Base-by-base conservation (phyloP, 2,329 filamentous ascomycete species). In the Tolypocladium capitatum region DNA sequence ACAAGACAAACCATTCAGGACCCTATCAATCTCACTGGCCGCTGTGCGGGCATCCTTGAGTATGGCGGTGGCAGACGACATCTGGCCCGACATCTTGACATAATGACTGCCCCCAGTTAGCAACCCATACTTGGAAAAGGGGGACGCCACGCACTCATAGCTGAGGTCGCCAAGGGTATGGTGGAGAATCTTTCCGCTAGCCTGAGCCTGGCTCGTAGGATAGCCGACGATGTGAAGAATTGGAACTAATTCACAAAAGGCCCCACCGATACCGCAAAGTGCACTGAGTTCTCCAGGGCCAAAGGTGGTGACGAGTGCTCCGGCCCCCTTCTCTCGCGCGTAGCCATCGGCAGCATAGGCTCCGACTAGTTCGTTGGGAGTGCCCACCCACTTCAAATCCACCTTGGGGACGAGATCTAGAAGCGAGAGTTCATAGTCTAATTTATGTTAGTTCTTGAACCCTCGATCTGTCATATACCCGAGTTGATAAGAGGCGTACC, bases 331-430 rank as follows among this genome's bases (percentile, higher is more conserved):
- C 49, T 76, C 67, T 13, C 76, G 64, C 3, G 73, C 69, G 52
- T 81, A 81, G 2, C 74, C 77, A 52, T 81, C 77, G 3, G 74
- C 73, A 0, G 75, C 74, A 50, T 78, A 79, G 3, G 67, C 74
- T 3, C 73, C 72, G 52, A 79, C 79, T 43, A 80, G 68, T 58
- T 80, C 76, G 53, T 80, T 80, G 47, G 70, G 67, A 51, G 74
- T 79, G 50, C 75, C 75, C 11, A 74, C 68, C 68, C 68, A 71
- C 14, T 52, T 54, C 18, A 70, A 53, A 2, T 65, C 66, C 6
- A 61, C 48, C 0, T 63, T 64, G 43, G 63, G 56, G 47, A 69
- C 56, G 32, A 65, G 58, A 52, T 69, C 67, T 5, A 69, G 58
- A 21, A 65, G 49, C 0, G 53, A 58, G 13, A 68, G 63, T 38